Evolutionary conservation across 108 stramenopile genomes (phyloP).

Genomic region (Skeletonema costatum): DNA sequence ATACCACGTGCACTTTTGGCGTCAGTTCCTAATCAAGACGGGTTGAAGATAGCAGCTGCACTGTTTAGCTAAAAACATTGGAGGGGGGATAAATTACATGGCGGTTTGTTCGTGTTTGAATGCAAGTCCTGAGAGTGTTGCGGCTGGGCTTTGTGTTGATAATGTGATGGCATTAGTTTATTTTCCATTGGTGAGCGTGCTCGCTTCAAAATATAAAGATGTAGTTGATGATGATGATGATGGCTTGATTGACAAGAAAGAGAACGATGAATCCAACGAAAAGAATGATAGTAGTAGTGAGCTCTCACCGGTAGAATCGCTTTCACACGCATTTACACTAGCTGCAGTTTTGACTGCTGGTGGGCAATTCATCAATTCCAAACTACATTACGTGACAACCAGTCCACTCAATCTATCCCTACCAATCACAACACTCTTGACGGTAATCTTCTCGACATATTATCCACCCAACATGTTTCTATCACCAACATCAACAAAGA

Average conservation of each 20-base stretch:
- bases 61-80: constrained; percentile 83
- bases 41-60: constrained; percentile 70
- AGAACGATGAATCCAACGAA: background rate
- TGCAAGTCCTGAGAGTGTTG: constrained; percentile 65
- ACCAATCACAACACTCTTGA: constrained; percentile 65
- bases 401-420: constrained; percentile 49
- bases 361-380: constrained; percentile 25
- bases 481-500: constrained; percentile 17
- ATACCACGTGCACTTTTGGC: constrained; percentile 26
- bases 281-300: background rate
- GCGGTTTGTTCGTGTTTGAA: constrained; percentile 63
- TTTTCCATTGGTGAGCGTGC: constrained; percentile 70
- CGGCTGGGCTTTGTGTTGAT: constrained; percentile 74
- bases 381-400: constrained; percentile 18
- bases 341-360: constrained; percentile 43
- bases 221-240: constrained; percentile 29
- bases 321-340: constrained; percentile 52
- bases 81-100: constrained; percentile 86
- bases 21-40: constrained; percentile 47
- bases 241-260: background rate
- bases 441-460: constrained; percentile 62
- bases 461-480: constrained; percentile 34
- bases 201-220: constrained; percentile 60
- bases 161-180: constrained; percentile 82
- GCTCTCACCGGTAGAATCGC: constrained; percentile 32